phyloP scores from a whole-genome alignment of 1,139 yeast species.

The Hyphopichia wangnamkhiaoensis region DNA sequence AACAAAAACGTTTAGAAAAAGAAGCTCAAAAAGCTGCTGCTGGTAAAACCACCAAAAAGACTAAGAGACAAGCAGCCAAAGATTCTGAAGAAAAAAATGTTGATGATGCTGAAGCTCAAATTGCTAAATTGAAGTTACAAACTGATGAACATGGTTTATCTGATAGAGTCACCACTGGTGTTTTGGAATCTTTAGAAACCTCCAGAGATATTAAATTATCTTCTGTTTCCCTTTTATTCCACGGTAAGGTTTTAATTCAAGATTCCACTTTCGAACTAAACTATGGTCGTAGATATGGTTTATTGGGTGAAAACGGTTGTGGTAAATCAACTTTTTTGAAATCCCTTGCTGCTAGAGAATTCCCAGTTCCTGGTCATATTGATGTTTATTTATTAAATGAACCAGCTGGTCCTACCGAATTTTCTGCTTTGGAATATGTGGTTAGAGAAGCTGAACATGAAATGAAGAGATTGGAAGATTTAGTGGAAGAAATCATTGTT shows the following conservation, averaged over 20 bases:
- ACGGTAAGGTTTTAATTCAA: conserved; percentile 94
- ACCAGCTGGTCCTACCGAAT: conserved; percentile 95
- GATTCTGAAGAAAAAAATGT: conserved; percentile 61
- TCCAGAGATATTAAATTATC: conserved; percentile 93
- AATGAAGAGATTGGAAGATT: conserved; percentile 86
- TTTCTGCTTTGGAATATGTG: conserved; percentile 91
- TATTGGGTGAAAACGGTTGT: conserved; percentile 98
- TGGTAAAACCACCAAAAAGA: conserved; percentile 70
- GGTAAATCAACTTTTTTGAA: conserved; percentile 96
- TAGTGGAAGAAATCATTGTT: conserved; percentile 85
- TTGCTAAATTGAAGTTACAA: conserved; percentile 86
- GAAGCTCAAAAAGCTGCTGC: conserved; percentile 69
- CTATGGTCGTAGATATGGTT: conserved; percentile 95
- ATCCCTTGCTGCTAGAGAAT: conserved; percentile 94
- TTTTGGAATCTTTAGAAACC: conserved; percentile 80
- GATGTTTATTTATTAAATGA: conserved; percentile 93
- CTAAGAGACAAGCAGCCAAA: conserved; percentile 55
- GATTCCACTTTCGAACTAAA: conserved; percentile 91
- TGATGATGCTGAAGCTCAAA: conserved; percentile 70
- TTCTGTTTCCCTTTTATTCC: conserved; percentile 89
- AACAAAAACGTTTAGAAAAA: conserved; percentile 68
- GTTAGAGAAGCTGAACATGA: conserved; percentile 95
- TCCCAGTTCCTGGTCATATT: conserved; percentile 88
- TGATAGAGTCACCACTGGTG: conserved; percentile 98
- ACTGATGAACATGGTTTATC: conserved; percentile 91